Evolutionary conservation across 441 rosid genomes (phyloP), one percentile per base, ranked within the genome.

Genomic region (Cnidoscolus chayamansa): DNA sequence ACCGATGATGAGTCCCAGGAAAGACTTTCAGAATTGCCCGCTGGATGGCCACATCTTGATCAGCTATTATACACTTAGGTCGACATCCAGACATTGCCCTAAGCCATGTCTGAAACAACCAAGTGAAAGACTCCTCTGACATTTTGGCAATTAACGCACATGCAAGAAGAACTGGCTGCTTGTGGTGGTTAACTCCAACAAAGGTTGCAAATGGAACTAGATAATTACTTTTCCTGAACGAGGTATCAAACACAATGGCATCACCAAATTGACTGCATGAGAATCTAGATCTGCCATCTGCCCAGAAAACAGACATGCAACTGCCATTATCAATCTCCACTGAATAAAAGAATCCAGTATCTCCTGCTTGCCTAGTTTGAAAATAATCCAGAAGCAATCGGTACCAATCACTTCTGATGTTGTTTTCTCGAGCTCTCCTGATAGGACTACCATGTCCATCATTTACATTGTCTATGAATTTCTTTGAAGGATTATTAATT

Each of bases 101-200:
- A 35, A 82, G 84, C 98, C 96, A 93, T 71, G 98, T 88, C 70
- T 81, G 88, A 80, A 93, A 88, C 78, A 93, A 76, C 98, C 98
- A 93, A 47, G 81, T 74, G 77, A 88, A 87, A 71, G 90, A 81
- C 72, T 89, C 89, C 87, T 84, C 83, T 0, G 88, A 85, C 74
- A 86, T 87, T 68, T 86, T 83, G 71, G 90, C 89, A 70, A 93
- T 70, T 65, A 93, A 73, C 16, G 88, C 97, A 79, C 94, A 87
- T 3, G 91, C 98, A 48, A 93, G 93, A 78, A 93, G 92, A 70
- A 89, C 89, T 0, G 96, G 93, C 68, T 89, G 91, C 81, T 79
- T 88, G 72, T 93, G 98, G 84, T 89, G 97, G 83, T 93, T 93
- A 62, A 87, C 81, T 71, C 97, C 96, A 1, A 88, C 78, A 76